Evolutionary conservation across 139 green algal species (phyloP).

Genomic region (Coelastrella sp.): DNA sequence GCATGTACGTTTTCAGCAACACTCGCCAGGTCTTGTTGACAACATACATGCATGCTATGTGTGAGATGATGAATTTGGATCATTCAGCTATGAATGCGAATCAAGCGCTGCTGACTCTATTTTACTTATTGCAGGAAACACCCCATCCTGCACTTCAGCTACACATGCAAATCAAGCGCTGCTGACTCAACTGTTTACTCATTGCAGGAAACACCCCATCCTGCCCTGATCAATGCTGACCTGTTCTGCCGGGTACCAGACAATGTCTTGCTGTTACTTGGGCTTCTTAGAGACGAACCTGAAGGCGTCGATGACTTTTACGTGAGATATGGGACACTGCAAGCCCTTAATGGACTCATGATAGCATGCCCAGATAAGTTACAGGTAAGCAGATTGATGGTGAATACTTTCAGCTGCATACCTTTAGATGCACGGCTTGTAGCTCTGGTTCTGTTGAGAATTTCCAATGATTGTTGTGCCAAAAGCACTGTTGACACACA

Average conservation of each 20-base stretch:
- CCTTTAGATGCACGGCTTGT: too few relatives aligned
- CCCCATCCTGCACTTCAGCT: slow-evolving; percentile 42
- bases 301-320: slow-evolving; percentile 87
- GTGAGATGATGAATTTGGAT: too few relatives aligned
- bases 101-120: background rate
- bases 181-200: background rate
- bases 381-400: slow-evolving; percentile 41
- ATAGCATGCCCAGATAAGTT: slow-evolving; percentile 53
- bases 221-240: slow-evolving; percentile 80
- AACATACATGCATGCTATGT: too few relatives aligned
- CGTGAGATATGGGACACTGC: slow-evolving; percentile 87
- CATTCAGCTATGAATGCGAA: too few relatives aligned
- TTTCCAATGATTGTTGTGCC: too few relatives aligned
- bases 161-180: too few relatives aligned
- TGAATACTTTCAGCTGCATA: too few relatives aligned
- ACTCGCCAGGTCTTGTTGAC: too few relatives aligned
- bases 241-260: slow-evolving; percentile 74
- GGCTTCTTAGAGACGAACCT: slow-evolving; percentile 77
- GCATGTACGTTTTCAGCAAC: too few relatives aligned
- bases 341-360: slow-evolving; percentile 82
- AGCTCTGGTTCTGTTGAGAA: too few relatives aligned
- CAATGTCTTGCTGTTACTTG: slow-evolving; percentile 80
- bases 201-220: slow-evolving; percentile 2
- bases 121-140: background rate
- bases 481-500: too few relatives aligned